phyloP scores from a whole-genome alignment of 805 yeast genomes.

The Hanseniaspora thailandica region DNA sequence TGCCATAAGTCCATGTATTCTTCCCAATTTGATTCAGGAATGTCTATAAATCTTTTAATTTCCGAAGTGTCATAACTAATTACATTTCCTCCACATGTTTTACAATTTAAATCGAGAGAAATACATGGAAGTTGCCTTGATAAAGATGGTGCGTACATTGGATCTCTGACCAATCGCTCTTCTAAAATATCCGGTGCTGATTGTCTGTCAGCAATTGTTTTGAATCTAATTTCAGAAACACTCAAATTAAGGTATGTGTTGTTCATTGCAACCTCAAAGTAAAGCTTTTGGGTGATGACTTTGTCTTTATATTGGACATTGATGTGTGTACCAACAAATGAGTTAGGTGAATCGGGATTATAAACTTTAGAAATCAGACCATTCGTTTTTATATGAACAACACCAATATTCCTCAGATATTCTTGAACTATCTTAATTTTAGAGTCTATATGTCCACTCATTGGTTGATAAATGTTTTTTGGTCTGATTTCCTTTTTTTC shows the following conservation, averaged over 20 bases:
- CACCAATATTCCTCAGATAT: not conserved
- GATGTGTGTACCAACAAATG: not conserved
- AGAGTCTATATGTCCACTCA: not conserved
- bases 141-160: not conserved
- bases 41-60: conserved; percentile 32
- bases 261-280: not conserved
- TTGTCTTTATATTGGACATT: not conserved
- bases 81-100: conserved; percentile 14
- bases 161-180: conserved; percentile 35
- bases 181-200: conserved; percentile 14
- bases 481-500: too few relatives aligned
- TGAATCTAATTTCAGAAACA: not conserved
- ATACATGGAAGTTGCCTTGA: conserved; percentile 12
- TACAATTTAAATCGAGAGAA: conserved; percentile 18
- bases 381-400: not conserved
- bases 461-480: too few relatives aligned
- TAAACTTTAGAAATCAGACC: not conserved
- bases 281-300: not conserved
- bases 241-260: not conserved
- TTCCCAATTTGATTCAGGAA: conserved; percentile 90
- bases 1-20: conserved; percentile 98
- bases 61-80: conserved; percentile 16
- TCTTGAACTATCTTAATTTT: not conserved
- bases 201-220: not conserved
- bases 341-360: not conserved